Conservation (phyloP, 169 alveolate species). For the Neospora caninum region DNA sequence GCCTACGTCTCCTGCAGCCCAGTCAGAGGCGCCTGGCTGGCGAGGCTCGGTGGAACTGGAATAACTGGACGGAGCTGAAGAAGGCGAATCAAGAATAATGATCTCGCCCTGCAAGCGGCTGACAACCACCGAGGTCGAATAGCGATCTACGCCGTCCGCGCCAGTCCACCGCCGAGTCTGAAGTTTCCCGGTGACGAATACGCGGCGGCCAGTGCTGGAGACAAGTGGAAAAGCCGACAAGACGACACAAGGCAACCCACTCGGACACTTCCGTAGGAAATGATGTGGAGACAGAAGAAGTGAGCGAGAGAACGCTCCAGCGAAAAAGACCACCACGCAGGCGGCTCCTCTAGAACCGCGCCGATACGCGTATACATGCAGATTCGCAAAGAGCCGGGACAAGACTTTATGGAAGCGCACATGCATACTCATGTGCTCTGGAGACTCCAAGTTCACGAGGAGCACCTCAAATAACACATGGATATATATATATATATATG, state of each 20-base stretch:
- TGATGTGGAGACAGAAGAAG: not conserved
- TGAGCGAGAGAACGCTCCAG: not conserved
- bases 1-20: not conserved
- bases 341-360: too few relatives aligned
- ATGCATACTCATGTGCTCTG: too few relatives aligned
- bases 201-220: slow-evolving; percentile 73
- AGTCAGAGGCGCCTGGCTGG: not conserved
- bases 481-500: too few relatives aligned
- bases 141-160: slow-evolving; percentile 62
- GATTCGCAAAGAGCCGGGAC: too few relatives aligned
- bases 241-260: not conserved
- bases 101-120: slow-evolving; percentile 40
- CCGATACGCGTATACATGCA: too few relatives aligned
- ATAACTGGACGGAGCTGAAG: not conserved
- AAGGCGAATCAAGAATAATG: slow-evolving; percentile 34
- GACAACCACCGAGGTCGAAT: slow-evolving; percentile 49
- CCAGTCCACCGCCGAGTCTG: slow-evolving; percentile 76
- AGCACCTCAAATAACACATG: too few relatives aligned
- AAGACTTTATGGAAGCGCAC: too few relatives aligned
- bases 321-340: not conserved
- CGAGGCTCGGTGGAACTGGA: not conserved
- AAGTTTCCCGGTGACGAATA: slow-evolving; percentile 71
- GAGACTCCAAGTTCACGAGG: too few relatives aligned
- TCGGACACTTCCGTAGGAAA: not conserved
- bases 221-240: not conserved